Conservation (phyloP, 2,329 filamentous ascomycete species). For the Nemania sp. region DNA sequence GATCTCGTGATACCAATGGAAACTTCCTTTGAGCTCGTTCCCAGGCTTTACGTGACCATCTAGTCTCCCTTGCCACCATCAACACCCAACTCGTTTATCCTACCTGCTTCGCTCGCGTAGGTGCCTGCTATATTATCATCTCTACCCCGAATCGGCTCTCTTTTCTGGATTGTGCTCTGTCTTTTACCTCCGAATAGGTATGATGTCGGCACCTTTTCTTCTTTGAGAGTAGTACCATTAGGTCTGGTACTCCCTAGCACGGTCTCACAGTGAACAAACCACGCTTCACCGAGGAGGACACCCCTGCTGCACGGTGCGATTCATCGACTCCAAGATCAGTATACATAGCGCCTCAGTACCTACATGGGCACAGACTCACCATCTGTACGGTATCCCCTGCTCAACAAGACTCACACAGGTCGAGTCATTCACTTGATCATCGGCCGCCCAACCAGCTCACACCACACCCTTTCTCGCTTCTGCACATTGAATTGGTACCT, state of each 20-base stretch:
- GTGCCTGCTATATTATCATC: too few relatives aligned
- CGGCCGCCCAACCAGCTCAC: constrained; percentile 33
- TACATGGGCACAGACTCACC: constrained; percentile 4
- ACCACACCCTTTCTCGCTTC: constrained; percentile 3
- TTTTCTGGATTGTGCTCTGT: too few relatives aligned
- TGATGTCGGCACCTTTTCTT: neutral
- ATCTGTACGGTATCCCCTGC: constrained; percentile 7
- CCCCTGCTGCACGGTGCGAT: constrained; percentile 11
- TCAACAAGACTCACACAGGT: constrained; percentile 19
- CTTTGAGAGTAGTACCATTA: neutral
- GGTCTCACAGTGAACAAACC: too few relatives aligned
- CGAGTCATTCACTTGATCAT: constrained; percentile 42
- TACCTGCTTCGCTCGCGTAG: neutral
- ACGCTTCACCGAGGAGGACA: constrained; percentile 2
- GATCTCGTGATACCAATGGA: constrained; percentile 19
- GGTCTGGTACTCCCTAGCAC: too few relatives aligned
- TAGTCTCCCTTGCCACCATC: constrained; percentile 29
- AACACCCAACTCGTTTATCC: constrained; percentile 19
- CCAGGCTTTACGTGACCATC: constrained; percentile 31
- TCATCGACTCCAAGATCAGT: neutral
- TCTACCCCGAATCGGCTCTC: too few relatives aligned
- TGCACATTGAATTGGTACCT: neutral
- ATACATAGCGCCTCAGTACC: constrained; percentile 2
- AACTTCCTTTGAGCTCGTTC: too few relatives aligned
- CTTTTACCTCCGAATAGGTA: too few relatives aligned